Percentiles rank a stretch among this genome's conserved stretches.
Conservation (phyloP, 1,284 basidiomycete genomes). For the Cryptococcus sp. region DNA sequence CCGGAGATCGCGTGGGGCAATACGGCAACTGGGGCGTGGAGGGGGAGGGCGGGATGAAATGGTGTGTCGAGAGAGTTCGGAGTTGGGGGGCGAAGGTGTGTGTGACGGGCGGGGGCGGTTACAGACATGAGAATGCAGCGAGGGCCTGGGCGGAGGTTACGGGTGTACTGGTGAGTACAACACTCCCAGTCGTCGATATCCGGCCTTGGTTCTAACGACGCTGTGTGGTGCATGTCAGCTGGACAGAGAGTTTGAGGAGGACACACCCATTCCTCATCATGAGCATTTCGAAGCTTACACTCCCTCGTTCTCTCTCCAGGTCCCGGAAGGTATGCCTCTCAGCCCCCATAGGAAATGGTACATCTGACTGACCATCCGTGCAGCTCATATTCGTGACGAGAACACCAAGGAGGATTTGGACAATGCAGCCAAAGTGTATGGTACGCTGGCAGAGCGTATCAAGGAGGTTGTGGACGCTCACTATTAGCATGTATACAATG, state of each 20-base stretch:
- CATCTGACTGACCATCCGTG: neutral
- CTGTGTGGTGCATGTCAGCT: constrained; percentile 50
- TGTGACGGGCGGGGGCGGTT: constrained; percentile 62
- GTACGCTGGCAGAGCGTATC: constrained; percentile 11
- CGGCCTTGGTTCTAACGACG: neutral
- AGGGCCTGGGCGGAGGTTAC: constrained; percentile 81
- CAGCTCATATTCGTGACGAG: constrained; percentile 66
- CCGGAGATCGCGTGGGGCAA: constrained; percentile 68
- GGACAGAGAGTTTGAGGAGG: constrained; percentile 56
- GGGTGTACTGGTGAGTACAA: constrained; percentile 65
- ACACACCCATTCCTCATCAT: constrained; percentile 69
- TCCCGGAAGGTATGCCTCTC: constrained; percentile 52
- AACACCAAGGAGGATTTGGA: constrained; percentile 59
- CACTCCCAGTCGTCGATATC: too few relatives aligned
- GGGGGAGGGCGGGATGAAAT: constrained; percentile 64
- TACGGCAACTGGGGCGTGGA: constrained; percentile 71
- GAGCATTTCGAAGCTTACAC: constrained; percentile 64
- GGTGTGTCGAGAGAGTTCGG: constrained; percentile 62
- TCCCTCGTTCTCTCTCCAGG: constrained; percentile 74
- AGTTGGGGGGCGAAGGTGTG: constrained; percentile 61
- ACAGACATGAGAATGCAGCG: constrained; percentile 73
- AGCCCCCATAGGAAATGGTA: neutral
- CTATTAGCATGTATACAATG: constrained; percentile 1
- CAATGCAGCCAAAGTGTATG: constrained; percentile 9
- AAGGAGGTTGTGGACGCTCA: constrained; percentile 11